Evolutionary conservation across 257 asterid species (phyloP), one percentile per base, ranked within the genome.

Genomic region (Solanum etuberosum): DNA sequence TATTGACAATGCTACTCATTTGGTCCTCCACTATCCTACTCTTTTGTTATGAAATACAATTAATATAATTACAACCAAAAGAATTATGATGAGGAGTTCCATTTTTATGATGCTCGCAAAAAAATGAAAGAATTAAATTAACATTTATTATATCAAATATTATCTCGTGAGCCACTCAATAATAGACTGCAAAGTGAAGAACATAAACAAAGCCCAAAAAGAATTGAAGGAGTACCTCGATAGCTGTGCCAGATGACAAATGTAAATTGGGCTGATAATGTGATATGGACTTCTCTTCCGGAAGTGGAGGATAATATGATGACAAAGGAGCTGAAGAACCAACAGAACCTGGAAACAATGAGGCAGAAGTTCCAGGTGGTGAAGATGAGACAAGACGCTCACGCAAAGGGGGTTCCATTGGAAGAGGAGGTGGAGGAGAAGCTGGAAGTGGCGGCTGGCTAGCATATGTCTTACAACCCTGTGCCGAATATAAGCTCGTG

Each of bases 381-480:
- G 95, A 90, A 37, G 90, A 88, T n/a, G 92, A 86, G 81, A 89
- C 90, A 71, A 85, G 88, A 7, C 86, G 85, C 86, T 92, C 93
- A 46, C 67, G 90, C 87, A 88, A 90, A 7, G 92, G 93, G 10
- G 91, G 92, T 86, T 93, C 98, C 70, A 40, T 84, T 2, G 95
- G 96, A 80, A 91, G 93, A 6, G 97, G 94, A 13, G 96, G 97
- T 25, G 98, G 95, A 13, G 98, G 99, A 5, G 97, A 92, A 32
- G 91, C 76, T 61, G 96, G 98, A 59, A 95, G 97, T 27, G 99
- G 97, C 74, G 96, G 97, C 89, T 90, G 98, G 35, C 88, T 90
- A 87, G 68, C 87, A 40, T 88, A 89, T 88, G 89, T 88, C 80
- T 48, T 88, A 38, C 76, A 38, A 27, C 77, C 89, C 86, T 70